phyloP scores from a whole-genome alignment of 1,139 yeast genomes.

The Hyphopichia buzzinii region DNA sequence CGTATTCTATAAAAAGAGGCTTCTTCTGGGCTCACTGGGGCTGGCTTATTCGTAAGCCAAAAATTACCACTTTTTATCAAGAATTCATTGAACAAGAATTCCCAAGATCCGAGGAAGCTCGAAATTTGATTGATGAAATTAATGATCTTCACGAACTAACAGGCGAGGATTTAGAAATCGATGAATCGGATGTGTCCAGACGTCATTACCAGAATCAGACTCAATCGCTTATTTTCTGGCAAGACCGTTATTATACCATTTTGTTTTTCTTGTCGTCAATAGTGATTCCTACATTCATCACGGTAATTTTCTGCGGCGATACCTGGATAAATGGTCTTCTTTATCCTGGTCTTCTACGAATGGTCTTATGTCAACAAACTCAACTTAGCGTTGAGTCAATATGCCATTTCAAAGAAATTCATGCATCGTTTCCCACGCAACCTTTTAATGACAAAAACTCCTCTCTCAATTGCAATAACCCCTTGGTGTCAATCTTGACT shows the following conservation, averaged over 20 bases:
- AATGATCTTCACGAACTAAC: conserved; percentile 27
- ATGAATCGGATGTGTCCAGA: conserved; percentile 20
- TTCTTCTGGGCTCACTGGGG: conserved; percentile 62
- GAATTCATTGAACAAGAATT: conserved; percentile 42
- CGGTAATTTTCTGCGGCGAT: conserved; percentile 38
- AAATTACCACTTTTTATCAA: conserved; percentile 29
- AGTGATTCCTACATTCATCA: conserved; percentile 46
- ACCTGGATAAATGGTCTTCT: conserved; percentile 55
- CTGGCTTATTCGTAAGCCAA: conserved; percentile 58
- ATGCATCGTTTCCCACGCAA: conserved; percentile 45
- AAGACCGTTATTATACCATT: conserved; percentile 44
- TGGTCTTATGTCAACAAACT: conserved; percentile 57
- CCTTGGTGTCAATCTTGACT: conserved; percentile 53
- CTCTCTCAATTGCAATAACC: conserved; percentile 44
- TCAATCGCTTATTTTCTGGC: conserved; percentile 53
- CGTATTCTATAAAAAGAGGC: conserved; percentile 62
- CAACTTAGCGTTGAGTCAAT: conserved; percentile 56
- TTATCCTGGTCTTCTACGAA: conserved; percentile 61
- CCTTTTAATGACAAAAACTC: conserved; percentile 66
- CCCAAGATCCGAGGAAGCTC: conserved; percentile 23
- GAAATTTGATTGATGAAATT: conserved; percentile 3
- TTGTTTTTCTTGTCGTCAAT: conserved; percentile 47
- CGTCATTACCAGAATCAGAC: conserved; percentile 18
- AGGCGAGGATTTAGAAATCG: conserved; percentile 25
- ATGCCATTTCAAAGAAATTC: conserved; percentile 51